Conservation (phyloP, 2,329 filamentous ascomycete genomes). For the Nigrospora sphaerica region DNA sequence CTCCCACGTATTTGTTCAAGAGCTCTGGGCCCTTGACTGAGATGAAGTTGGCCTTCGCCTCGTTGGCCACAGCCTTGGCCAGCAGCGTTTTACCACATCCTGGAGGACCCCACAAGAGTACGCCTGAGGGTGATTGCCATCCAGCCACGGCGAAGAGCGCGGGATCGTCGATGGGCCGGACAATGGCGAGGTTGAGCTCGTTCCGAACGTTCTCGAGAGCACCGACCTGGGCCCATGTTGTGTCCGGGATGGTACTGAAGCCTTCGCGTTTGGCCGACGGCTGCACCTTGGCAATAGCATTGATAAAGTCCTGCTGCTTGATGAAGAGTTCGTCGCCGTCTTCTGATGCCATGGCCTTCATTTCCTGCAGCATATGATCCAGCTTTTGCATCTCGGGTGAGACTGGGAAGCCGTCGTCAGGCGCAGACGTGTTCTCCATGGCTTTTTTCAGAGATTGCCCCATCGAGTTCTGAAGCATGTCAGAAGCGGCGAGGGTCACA, state of each 20-base stretch:
- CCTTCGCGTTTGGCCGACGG: slow-evolving; percentile 85
- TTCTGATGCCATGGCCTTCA: too few species aligned
- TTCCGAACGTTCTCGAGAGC: slow-evolving; percentile 73
- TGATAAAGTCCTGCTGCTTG: slow-evolving; percentile 59
- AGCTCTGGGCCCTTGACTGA: slow-evolving; percentile 94
- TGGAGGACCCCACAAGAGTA: slow-evolving; percentile 92
- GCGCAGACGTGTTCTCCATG: not conserved
- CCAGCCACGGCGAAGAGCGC: slow-evolving; percentile 70
- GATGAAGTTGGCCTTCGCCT: slow-evolving; percentile 96
- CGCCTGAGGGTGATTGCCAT: slow-evolving; percentile 74
- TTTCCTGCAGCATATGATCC: too few species aligned
- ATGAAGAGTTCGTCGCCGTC: slow-evolving; percentile 18
- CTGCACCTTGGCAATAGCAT: slow-evolving; percentile 67
- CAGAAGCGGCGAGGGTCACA: slow-evolving; percentile 36
- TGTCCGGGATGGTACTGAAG: slow-evolving; percentile 88
- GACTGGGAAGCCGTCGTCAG: not conserved
- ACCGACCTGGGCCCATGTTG: slow-evolving; percentile 89
- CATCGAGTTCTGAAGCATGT: slow-evolving; percentile 24
- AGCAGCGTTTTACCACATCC: slow-evolving; percentile 96
- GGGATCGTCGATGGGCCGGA: slow-evolving; percentile 80
- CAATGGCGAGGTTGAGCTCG: slow-evolving; percentile 77
- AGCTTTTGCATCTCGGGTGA: not conserved
- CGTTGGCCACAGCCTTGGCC: slow-evolving; percentile 92
- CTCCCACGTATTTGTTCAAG: slow-evolving; percentile 95
- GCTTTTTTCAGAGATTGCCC: slow-evolving; percentile 5